These are phyloP conservation scores for Aspergillus nomiae DNA, from an alignment of 2,329 filamentous ascomycete genomes.

Conservation along the genomic window DNA sequence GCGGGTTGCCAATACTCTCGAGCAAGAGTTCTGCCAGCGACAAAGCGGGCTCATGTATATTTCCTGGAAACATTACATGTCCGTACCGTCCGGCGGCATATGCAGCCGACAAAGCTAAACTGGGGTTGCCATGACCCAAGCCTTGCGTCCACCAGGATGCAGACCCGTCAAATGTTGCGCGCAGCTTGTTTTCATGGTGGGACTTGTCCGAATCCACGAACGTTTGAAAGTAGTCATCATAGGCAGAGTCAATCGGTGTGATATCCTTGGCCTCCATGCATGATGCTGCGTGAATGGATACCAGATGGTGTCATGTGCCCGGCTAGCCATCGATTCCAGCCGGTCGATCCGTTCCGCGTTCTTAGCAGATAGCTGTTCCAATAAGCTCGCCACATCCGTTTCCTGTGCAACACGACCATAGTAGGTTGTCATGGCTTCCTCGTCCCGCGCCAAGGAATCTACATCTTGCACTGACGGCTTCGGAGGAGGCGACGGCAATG, in stretches of 20 bases:
- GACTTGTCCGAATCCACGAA: slow-evolving; percentile 33
- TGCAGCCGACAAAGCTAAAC: slow-evolving; percentile 71
- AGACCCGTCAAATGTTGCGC: slow-evolving; percentile 76
- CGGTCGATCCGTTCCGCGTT: slow-evolving; percentile 60
- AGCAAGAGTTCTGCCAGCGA: slow-evolving; percentile 68
- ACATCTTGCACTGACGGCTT: slow-evolving; percentile 33
- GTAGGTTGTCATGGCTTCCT: slow-evolving; percentile 62
- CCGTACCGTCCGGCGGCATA: slow-evolving; percentile 83
- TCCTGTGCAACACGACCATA: slow-evolving; percentile 55
- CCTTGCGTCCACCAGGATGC: slow-evolving; percentile 94
- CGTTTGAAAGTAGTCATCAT: slow-evolving; percentile 77
- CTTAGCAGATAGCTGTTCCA: slow-evolving; percentile 54
- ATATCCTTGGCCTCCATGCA: slow-evolving; percentile 63
- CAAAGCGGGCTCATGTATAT: slow-evolving; percentile 77
- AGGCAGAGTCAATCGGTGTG: slow-evolving; percentile 75
- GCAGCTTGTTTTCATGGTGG: slow-evolving; percentile 45
- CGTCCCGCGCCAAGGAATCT: slow-evolving; percentile 50
- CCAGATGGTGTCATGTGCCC: slow-evolving; percentile 71
- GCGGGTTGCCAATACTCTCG: slow-evolving; percentile 60
- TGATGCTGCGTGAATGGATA: slow-evolving; percentile 86
- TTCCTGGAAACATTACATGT: slow-evolving; percentile 83
- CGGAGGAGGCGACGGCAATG: slow-evolving; percentile 62
- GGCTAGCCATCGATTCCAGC: slow-evolving; percentile 62
- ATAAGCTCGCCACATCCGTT: slow-evolving; percentile 46
- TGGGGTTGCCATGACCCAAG: slow-evolving; percentile 75